Conservation (phyloP, 2,329 filamentous ascomycete genomes). For the Pseudogymnoascus pannorum region DNA sequence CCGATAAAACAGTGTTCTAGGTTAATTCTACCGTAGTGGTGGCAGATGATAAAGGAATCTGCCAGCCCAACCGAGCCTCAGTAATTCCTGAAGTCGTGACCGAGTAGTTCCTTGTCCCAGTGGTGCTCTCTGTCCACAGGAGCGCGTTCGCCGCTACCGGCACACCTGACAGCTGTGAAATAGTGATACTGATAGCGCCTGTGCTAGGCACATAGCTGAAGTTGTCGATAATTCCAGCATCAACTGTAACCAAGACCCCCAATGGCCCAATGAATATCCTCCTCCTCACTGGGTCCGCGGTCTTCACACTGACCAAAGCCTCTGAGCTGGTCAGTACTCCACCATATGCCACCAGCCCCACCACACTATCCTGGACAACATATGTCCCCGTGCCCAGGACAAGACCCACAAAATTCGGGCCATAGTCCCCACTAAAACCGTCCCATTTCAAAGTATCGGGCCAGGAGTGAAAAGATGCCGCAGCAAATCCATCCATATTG, state of each 20-base stretch:
- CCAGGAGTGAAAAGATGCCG: constrained; percentile 50
- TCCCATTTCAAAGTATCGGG: constrained; percentile 51
- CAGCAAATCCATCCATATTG: constrained; percentile 45
- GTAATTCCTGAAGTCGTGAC: background rate
- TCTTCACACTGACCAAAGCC: constrained; percentile 30
- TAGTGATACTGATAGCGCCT: background rate
- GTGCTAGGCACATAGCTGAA: constrained; percentile 28
- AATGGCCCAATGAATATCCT: constrained; percentile 42
- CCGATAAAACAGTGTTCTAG: background rate
- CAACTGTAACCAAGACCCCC: constrained; percentile 34
- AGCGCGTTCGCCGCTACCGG: background rate
- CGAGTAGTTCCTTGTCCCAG: background rate
- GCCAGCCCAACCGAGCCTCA: background rate
- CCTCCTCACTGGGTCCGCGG: constrained; percentile 40
- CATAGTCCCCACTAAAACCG: constrained; percentile 50
- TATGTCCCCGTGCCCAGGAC: constrained; percentile 44
- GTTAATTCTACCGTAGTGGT: background rate
- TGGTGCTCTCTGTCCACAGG: background rate
- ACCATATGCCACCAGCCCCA: constrained; percentile 44
- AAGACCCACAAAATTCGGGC: constrained; percentile 45
- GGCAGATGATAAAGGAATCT: background rate
- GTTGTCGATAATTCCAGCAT: constrained; percentile 36
- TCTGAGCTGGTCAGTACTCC: constrained; percentile 31
- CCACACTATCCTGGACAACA: constrained; percentile 36
- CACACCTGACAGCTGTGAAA: background rate